Evolutionary conservation across 2,329 filamentous ascomycete genomes (phyloP), one percentile per base, ranked within the genome.

Genomic region (Aspergillus ibericus): DNA sequence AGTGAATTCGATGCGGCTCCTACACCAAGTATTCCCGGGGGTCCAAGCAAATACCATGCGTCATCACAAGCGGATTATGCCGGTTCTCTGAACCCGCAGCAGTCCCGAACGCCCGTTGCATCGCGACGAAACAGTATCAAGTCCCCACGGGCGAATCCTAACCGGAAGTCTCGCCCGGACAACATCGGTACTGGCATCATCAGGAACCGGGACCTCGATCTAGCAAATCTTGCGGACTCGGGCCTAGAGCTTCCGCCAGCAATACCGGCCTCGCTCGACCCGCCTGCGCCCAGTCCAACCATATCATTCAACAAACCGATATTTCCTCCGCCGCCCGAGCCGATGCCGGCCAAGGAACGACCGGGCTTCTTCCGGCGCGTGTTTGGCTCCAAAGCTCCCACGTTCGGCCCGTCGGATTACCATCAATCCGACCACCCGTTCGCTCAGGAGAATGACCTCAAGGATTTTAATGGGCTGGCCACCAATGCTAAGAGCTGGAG

Each of bases 311-410:
- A 81, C 40, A 85, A 84, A 59, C 66, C 76, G 15, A 70, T 74
- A 22, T 72, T 77, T 22, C 70, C 74, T 42, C 74, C 72, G 47
- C 75, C 72, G 60, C 74, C 72, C 60, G 78, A 70, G 63, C 75
- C 75, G 62, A 78, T 70, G 62, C 78, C 74, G 65, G 79, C 81
- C 53, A 91, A 89, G 71, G 88, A 91, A 69, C 86, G 87, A 58
- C 90, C 85, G 8, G 93, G 95, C 18, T 98, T 99, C 80, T 98
- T 98, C 80, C 87, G 92, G 67, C 87, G 93, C 63, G 90, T 98
- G 38, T 98, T 98, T 79, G 91, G 89, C 38, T 89, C 88, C 35
- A 90, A 83, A 70, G 83, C 77, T 50, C 81, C 73, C 63, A 60
- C 68, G n/a, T 54, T 63, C 15, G 59, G 51, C n/a, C 59, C 63